These are phyloP conservation scores for Penicillium vulpinum DNA, from an alignment of 2,329 filamentous ascomycete genomes.

Conservation along the genomic window DNA sequence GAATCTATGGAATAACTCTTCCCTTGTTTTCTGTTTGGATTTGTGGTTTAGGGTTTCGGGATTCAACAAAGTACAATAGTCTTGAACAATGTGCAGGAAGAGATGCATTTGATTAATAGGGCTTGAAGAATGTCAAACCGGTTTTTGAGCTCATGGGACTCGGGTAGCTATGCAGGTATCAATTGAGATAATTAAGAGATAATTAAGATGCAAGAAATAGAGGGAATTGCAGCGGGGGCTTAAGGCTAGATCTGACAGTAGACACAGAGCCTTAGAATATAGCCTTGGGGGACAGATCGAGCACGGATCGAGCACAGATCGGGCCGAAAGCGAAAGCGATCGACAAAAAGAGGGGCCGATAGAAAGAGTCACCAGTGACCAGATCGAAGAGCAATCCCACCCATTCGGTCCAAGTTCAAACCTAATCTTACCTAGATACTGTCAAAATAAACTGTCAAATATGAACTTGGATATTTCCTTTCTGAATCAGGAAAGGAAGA, in stretches of 20 bases:
- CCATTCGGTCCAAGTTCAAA: slow-evolving; percentile 2
- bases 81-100: not conserved
- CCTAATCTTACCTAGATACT: not conserved
- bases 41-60: not conserved
- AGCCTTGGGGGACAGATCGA: not conserved
- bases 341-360: slow-evolving; percentile 2
- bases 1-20: not conserved
- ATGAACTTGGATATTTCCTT: too few species aligned
- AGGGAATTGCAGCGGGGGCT: not conserved
- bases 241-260: slow-evolving; percentile 10
- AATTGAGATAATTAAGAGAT: slow-evolving; percentile 1
- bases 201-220: slow-evolving; percentile 2
- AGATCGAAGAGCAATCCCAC: slow-evolving; percentile 6
- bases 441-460: too few species aligned
- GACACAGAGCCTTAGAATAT: slow-evolving; percentile 9
- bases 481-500: slow-evolving; percentile 2
- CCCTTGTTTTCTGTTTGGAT: too few species aligned
- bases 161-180: slow-evolving; percentile 6
- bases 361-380: not conserved
- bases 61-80: not conserved
- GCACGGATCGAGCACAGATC: too few species aligned
- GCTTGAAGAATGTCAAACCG: slow-evolving; percentile 9
- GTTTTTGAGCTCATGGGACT: slow-evolving; percentile 4
- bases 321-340: not conserved
- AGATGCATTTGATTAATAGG: not conserved